Base-by-base conservation (phyloP, 2,329 filamentous ascomycete genomes). In the Fusarium transvaalense region DNA sequence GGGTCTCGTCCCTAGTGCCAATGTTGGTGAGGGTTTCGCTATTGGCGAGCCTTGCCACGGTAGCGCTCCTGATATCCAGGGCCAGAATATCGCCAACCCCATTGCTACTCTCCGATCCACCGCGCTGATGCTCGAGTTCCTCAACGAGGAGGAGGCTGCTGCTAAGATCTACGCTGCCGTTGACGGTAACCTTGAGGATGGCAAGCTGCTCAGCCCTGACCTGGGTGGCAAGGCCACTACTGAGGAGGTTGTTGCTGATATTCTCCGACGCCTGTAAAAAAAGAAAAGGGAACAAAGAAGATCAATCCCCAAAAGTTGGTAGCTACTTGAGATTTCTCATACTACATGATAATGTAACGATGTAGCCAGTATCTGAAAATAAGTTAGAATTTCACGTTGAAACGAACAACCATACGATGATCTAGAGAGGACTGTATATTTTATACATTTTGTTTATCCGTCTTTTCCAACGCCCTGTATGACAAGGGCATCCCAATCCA, bases 1-100 rank as follows among this genome's bases (percentile, higher is more conserved):
- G 37, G 96, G 96, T 71, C 89, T 99, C 38, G 96, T 99, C 1
- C 96, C 96, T 45, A 93, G 90, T 73, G 96, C 96, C 72, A 99
- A 99, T 78, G 96, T 99, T 13, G 94, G 96, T 70, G 92, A 97
- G 79, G 88, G 88, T 42, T 97, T 98, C 78, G 96, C 93, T 72
- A 98, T 99, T 75, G 96, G 96, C 70, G 96, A 99, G 88, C 96
- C 96, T 55, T 98, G 96, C 85, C 96, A 99, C 81, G 96, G 96
- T 47, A 94, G 91, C 75, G 96, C 96, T 31, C 96, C 96, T 8
- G 96, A 99, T 78, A 99, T 99, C 70, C 90, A 94, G 88, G 96
- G 96, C 72, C 85, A 91, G 85, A 89, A 91, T 70, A 95, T 99
- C 77, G 94, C 96, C 72, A 99, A 99, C 83, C 96, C 96, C 25